A percentile compares a stretch with the other conserved stretches of the same genome.
Conservation (phyloP, 1,284 basidiomycete genomes). For the Ceratobasidium sp. region DNA sequence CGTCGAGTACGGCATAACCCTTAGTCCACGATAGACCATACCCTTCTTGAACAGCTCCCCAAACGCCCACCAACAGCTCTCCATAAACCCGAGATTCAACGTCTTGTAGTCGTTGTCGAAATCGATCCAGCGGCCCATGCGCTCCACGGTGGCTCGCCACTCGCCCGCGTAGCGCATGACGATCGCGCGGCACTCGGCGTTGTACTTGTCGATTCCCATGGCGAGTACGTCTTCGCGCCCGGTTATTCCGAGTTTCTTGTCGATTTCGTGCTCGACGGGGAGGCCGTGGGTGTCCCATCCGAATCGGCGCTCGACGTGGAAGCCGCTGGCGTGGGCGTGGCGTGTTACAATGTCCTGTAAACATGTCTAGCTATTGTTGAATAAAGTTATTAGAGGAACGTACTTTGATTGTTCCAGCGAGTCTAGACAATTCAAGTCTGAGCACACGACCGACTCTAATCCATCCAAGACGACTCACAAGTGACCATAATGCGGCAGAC, state of each 20-base stretch:
- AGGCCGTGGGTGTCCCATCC: conserved; percentile 99
- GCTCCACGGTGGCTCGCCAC: conserved; percentile 95
- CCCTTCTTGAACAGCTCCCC: conserved; percentile 90
- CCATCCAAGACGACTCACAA: conserved; percentile 56
- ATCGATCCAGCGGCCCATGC: conserved; percentile 99
- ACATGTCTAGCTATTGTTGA: neutral
- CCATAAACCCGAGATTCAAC: conserved; percentile 94
- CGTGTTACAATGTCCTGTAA: conserved; percentile 93
- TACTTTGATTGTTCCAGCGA: conserved; percentile 96
- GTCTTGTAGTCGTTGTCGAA: conserved; percentile 99
- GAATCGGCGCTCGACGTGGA: conserved; percentile 94
- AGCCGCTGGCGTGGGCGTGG: conserved; percentile 93
- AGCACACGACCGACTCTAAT: conserved; percentile 51
- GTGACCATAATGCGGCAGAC: conserved; percentile 96
- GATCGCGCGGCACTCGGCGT: conserved; percentile 95
- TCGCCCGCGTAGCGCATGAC: conserved; percentile 98
- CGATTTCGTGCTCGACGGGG: conserved; percentile 99
- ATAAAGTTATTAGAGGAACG: conserved; percentile 50
- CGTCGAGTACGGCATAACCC: conserved; percentile 99
- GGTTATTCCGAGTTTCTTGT: conserved; percentile 94
- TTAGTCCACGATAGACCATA: conserved; percentile 93
- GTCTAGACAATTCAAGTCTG: conserved; percentile 50
- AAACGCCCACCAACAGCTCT: conserved; percentile 99
- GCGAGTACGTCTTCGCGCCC: conserved; percentile 93
- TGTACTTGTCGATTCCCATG: conserved; percentile 98